Base-by-base conservation (phyloP, 495 filamentous ascomycete genomes). In the Penicillium macrosclerotiorum region DNA sequence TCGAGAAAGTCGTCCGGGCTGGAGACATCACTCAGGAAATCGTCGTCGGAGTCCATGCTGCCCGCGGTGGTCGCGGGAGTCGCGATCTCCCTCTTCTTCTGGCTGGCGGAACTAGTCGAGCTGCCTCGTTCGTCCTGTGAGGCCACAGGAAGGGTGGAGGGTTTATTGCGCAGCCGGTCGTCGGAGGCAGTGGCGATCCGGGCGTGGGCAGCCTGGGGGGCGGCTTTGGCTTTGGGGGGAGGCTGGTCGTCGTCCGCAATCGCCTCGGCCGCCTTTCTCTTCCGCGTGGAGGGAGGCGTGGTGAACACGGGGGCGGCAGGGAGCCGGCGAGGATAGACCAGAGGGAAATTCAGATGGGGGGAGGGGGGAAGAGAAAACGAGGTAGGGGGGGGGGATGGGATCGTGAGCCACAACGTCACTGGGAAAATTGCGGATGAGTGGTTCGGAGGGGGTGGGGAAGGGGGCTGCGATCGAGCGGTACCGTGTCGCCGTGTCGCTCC, bases 11-110 rank as follows among this genome's bases (percentile, higher is more conserved):
- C 79, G 59, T 89, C 89, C 37, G 85, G 82, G 60, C 86, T 94
- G 12, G 88, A 91, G 52, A 83, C 75, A 47, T 84, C 83, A 40
- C 88, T 94, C 78, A 95, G 88, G 62, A 92, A 90, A 51, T 97
- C 93, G 63, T 97, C 92, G 52, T 97, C 93, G 9, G 93, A 96
- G 62, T 96, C 92, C 93, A 97, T 97, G 49, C 69, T 73, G 47
- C 45, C 51, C 19, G 58, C 45, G 0, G 71, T 73, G 0, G 69
- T 68, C n/a, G 68, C 63, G 22, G 74, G 71, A 13, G 73, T 82
- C 55, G 69, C 69, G 36, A 73, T 42, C 24, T 60, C 51, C 16
- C 41, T 46, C 36, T 59, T 49, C 20, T 56, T 57, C 22, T 13
- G n/a, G 18, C 49, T 34, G 7, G 35, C 33, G 11, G 26, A 46